Evolutionary conservation across 176 grass and related monocot species (phyloP).

Genomic region (Ampelocalamus luodianensis): DNA sequence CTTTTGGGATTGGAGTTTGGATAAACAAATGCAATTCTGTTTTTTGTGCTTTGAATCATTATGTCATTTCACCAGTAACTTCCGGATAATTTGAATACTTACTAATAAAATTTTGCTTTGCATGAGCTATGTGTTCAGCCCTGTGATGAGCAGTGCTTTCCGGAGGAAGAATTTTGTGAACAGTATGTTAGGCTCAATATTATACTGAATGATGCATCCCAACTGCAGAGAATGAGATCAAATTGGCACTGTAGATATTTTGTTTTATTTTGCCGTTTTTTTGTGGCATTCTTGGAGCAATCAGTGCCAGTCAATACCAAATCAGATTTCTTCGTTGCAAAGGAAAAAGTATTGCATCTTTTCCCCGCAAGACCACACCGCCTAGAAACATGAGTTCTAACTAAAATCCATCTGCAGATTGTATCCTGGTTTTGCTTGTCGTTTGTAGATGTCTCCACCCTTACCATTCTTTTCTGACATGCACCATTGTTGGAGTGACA

Average conservation of each 20-base stretch:
- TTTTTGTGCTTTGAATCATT: neutral
- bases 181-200: constrained; percentile 26
- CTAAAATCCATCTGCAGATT: constrained; percentile 17
- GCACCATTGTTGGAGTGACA: constrained; percentile 42
- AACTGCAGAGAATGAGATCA: constrained; percentile 23
- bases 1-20: neutral
- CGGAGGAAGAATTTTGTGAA: constrained; percentile 33
- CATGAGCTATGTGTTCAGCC: constrained; percentile 77
- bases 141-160: constrained; percentile 44
- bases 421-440: constrained; percentile 41
- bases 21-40: neutral
- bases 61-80: neutral
- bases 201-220: constrained; percentile 29
- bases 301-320: neutral
- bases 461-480: constrained; percentile 55
- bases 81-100: neutral
- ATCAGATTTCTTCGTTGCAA: constrained; percentile 21
- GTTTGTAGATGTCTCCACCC: constrained; percentile 46
- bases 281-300: constrained; percentile 18
- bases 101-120: constrained; percentile 36
- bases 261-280: constrained; percentile 44
- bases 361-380: constrained; percentile 18
- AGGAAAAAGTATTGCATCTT: constrained; percentile 44
- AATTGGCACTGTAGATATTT: constrained; percentile 28
- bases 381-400: constrained; percentile 31